Conservation (phyloP, 148 eudicot species). For the Cornus florida region DNA sequence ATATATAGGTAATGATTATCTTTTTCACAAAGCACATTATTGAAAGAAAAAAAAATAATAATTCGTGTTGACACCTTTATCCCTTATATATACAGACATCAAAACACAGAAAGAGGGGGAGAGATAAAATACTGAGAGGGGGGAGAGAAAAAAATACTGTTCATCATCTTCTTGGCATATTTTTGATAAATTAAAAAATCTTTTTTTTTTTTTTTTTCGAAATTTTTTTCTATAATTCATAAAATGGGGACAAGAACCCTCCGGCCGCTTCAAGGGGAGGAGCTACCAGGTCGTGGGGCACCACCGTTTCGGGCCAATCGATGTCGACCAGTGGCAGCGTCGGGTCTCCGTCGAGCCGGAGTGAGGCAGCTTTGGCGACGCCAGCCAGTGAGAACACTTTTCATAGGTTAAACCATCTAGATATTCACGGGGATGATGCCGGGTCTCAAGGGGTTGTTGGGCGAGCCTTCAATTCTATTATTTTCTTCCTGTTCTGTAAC, state of each 20-base stretch:
- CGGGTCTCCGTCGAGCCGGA: slow-evolving; percentile 79
- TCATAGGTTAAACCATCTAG: slow-evolving; percentile 67
- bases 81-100: no score
- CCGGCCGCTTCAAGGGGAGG: slow-evolving; percentile 19
- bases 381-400: slow-evolving; percentile 71
- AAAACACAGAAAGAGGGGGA: no score
- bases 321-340: slow-evolving; percentile 88
- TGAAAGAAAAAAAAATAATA: no score
- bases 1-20: no score
- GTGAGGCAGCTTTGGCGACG: slow-evolving; percentile 63
- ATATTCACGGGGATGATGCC: slow-evolving; percentile 72
- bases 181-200: no score
- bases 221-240: no score
- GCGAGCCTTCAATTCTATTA: slow-evolving; percentile 39
- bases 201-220: no score
- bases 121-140: no score
- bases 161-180: no score
- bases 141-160: no score
- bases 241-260: slow-evolving; percentile 46
- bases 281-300: slow-evolving; percentile 67
- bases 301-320: slow-evolving; percentile 78
- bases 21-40: no score
- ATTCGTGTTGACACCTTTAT: no score
- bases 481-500: not conserved
- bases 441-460: slow-evolving; percentile 62